Evolutionary conservation across 768 basidiomycete species (phyloP), one percentile per base, ranked within the genome.

Genomic region (Xerocomus brunneocitrinus): DNA sequence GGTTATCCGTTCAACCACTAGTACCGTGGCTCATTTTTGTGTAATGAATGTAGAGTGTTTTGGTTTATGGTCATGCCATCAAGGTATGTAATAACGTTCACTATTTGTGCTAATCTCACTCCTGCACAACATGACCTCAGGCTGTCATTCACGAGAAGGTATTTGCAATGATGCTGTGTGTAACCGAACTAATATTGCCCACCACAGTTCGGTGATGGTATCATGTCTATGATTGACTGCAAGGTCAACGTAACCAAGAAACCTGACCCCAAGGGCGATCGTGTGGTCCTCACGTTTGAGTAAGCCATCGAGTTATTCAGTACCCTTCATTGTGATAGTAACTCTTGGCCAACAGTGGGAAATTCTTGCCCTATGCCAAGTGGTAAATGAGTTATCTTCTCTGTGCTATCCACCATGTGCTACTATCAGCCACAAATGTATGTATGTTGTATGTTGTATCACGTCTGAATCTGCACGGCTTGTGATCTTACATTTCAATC

Each of bases 171-270:
- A 14, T 36, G 24, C 43, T 9, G 41, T 39, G 24, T 28, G 16
- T 49, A 19, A 19, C 19, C 1, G 41, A 39, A 32, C 54, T 58
- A 19, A 54, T 44, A 22, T 16, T 12, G 2, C 25, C 4, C 19
- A 47, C 7, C 8, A 10, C 47, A 88, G 86, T 91, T 90, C 57
- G 89, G 89, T 5, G 89, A 91, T 61, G 89, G 89, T 5, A 91
- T 91, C 55, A 90, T 91, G 87, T 87, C 85, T 19, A 88, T 91
- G 86, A 89, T 91, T 53, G 89, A 91, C 66, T 91, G 89, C 69
- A 83, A 80, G 59, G 76, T 91, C 55, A 76, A 74, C 44, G 74
- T 91, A 42, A 74, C 80, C 56, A 81, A 75, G 71, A 90, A 91
- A 67, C 75, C 77, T 14, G 81, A 90, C 61, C 87, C 87, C 14